Evolutionary conservation across 225 moss, liverwort and hornwort genomes (phyloP).

Genomic region (Straminergon stramineum): DNA sequence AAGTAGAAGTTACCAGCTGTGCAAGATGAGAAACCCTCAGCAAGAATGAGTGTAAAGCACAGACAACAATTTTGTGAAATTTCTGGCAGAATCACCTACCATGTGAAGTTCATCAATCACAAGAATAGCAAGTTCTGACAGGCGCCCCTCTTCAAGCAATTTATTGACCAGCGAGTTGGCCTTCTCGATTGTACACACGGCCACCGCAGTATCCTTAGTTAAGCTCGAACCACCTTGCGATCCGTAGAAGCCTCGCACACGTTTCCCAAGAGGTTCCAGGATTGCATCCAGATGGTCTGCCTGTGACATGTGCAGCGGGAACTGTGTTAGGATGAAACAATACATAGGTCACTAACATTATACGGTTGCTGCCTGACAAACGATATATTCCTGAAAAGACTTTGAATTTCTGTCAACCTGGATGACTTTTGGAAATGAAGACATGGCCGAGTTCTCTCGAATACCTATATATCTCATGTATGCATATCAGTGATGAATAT

Average conservation of each 20-base stretch:
- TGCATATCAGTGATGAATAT: not conserved
- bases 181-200: slow-evolving; percentile 97
- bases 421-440: not conserved
- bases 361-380: not conserved
- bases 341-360: not conserved
- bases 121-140: slow-evolving; percentile 75
- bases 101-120: slow-evolving; percentile 99
- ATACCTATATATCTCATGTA: not conserved
- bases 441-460: not conserved
- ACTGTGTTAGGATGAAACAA: not conserved
- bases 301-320: slow-evolving; percentile 19
- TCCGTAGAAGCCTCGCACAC: slow-evolving; percentile 85
- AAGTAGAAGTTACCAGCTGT: not conserved
- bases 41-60: not conserved
- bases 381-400: not conserved
- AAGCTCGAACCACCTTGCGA: slow-evolving; percentile 76
- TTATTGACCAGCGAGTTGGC: slow-evolving; percentile 91
- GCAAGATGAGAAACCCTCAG: not conserved
- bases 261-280: slow-evolving; percentile 83
- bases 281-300: slow-evolving; percentile 93
- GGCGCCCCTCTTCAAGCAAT: slow-evolving; percentile 83
- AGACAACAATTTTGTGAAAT: not conserved
- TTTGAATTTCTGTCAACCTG: not conserved
- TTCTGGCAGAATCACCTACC: slow-evolving; percentile 33
- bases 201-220: slow-evolving; percentile 77